Conservation (phyloP, 148 eudicot genomes). For the Amaranthus hypochondriacus region DNA sequence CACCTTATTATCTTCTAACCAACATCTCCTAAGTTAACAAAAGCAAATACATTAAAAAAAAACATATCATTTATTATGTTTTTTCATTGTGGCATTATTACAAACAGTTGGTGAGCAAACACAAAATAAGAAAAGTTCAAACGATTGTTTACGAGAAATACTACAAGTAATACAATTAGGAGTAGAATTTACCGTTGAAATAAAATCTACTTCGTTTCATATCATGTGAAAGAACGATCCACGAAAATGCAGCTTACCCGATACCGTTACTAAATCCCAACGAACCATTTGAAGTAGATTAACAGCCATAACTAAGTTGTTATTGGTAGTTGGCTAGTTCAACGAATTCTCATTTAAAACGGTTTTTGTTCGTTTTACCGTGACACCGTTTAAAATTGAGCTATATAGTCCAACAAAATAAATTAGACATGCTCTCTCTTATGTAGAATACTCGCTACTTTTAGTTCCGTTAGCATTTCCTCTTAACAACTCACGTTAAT, state of each 20-base stretch:
- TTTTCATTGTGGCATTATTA: slow-evolving; percentile 25
- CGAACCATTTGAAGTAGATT: not conserved
- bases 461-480: too few relatives aligned
- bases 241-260: not conserved
- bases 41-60: too few relatives aligned
- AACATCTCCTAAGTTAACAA: too few relatives aligned
- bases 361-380: too few relatives aligned
- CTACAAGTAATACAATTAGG: not conserved
- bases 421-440: too few relatives aligned
- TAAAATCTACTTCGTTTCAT: not conserved
- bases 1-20: too few relatives aligned
- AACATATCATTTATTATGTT: not conserved
- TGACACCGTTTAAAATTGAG: too few relatives aligned
- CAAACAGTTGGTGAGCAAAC: slow-evolving; percentile 31
- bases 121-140: slow-evolving; percentile 1
- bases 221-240: slow-evolving; percentile 9
- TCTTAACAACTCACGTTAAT: too few relatives aligned
- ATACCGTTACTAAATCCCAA: slow-evolving; percentile 10
- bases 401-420: too few relatives aligned
- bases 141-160: not conserved
- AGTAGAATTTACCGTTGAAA: not conserved
- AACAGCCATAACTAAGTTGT: not conserved
- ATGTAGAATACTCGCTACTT: too few relatives aligned
- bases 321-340: slow-evolving; percentile 1
- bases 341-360: too few relatives aligned